Percentiles rank a stretch among this genome's conserved stretches.
These are phyloP conservation scores for Geosmithia flava DNA, from an alignment of 2,329 filamentous ascomycete genomes.

Conservation along the genomic window DNA sequence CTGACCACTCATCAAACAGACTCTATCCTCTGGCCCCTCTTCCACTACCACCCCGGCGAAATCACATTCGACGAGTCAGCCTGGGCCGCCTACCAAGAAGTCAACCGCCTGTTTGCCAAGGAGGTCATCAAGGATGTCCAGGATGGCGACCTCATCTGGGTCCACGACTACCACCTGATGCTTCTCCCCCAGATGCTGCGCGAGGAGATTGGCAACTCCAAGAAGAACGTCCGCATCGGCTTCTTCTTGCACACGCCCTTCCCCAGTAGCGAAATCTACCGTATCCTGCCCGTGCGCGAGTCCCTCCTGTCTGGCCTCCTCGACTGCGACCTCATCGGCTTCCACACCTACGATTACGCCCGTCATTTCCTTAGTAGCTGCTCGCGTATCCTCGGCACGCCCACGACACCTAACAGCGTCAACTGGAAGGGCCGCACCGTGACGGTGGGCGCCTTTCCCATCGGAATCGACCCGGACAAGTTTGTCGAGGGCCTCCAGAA, in stretches of 20 bases:
- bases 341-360: constrained; percentile 99
- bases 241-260: constrained; percentile 98
- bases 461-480: constrained; percentile 95
- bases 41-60: constrained; percentile 97
- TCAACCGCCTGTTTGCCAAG: constrained; percentile 85
- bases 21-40: constrained; percentile 95
- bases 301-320: constrained; percentile 78
- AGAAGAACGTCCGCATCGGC: constrained; percentile 91
- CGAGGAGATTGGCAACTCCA: constrained; percentile 67
- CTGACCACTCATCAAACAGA: constrained; percentile 35
- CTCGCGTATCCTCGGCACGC: constrained; percentile 71
- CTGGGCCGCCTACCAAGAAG: constrained; percentile 87
- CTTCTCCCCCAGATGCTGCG: constrained; percentile 90
- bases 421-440: constrained; percentile 83
- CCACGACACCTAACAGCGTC: constrained; percentile 85
- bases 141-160: constrained; percentile 93
- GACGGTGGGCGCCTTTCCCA: constrained; percentile 89
- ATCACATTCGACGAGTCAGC: constrained; percentile 95
- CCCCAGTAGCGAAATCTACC: constrained; percentile 92
- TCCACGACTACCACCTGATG: constrained; percentile 98
- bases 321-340: constrained; percentile 89
- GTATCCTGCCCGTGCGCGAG: constrained; percentile 86
- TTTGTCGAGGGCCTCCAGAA: constrained; percentile 83
- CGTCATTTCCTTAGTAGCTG: constrained; percentile 94
- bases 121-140: constrained; percentile 76